These are phyloP conservation scores for Populus tremula DNA, from an alignment of 345 rosid species.

Conservation along the genomic window DNA sequence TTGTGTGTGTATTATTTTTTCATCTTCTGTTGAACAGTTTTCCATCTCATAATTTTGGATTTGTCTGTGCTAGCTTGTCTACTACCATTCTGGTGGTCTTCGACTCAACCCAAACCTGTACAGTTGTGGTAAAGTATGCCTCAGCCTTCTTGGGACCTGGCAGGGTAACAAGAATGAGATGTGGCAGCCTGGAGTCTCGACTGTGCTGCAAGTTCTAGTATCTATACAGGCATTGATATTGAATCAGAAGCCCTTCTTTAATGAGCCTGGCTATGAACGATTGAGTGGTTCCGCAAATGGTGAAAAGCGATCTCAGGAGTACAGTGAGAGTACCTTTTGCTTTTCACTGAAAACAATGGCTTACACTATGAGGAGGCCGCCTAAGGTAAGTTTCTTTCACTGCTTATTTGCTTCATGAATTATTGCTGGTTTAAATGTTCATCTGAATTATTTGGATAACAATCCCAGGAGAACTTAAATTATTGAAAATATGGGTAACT, in stretches of 20 bases:
- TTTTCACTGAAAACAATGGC: slow-evolving; percentile 70
- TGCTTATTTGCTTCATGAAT: neutral
- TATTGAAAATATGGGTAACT: neutral
- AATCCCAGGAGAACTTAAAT: neutral
- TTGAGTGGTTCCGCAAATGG: slow-evolving; percentile 46
- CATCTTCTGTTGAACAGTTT: neutral
- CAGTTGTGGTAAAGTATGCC: slow-evolving; percentile 73
- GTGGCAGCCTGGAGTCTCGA: slow-evolving; percentile 78
- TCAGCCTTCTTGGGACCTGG: slow-evolving; percentile 96
- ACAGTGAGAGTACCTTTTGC: slow-evolving; percentile 64
- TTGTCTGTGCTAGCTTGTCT: slow-evolving; percentile 50
- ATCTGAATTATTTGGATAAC: neutral
- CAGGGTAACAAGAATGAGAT: slow-evolving; percentile 64
- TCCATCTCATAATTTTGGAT: slow-evolving; percentile 13
- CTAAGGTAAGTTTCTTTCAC: slow-evolving; percentile 51
- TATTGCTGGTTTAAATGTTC: neutral
- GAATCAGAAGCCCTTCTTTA: slow-evolving; percentile 77
- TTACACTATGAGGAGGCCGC: slow-evolving; percentile 70
- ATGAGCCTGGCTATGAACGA: slow-evolving; percentile 74
- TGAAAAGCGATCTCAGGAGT: slow-evolving; percentile 44
- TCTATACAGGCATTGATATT: slow-evolving; percentile 91
- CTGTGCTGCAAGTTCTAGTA: slow-evolving; percentile 84
- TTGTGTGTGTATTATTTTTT: slow-evolving; percentile 2
- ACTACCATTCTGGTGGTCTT: slow-evolving; percentile 78
- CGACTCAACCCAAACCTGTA: slow-evolving; percentile 88